These are phyloP conservation scores for Pseudogymnoascus sp. DNA, from an alignment of 2,329 filamentous ascomycete species.

Conservation along the genomic window DNA sequence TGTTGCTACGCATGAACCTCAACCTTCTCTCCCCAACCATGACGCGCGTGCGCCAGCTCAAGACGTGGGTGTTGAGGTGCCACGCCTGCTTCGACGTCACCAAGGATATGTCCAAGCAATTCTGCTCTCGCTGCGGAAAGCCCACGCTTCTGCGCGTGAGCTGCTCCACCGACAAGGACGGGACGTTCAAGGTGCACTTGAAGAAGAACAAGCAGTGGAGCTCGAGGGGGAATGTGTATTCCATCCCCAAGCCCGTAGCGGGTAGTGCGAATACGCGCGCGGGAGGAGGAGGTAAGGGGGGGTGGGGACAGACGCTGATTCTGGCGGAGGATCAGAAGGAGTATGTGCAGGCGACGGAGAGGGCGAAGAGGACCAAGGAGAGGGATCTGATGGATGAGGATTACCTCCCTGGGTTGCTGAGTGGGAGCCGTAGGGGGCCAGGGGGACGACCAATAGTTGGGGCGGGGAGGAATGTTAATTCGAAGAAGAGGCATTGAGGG, in stretches of 20 bases:
- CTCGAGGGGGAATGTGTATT: constrained; percentile 84
- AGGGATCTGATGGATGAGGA: constrained; percentile 93
- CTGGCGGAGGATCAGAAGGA: constrained; percentile 96
- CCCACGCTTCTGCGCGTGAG: constrained; percentile 76
- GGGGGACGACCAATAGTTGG: constrained; percentile 71
- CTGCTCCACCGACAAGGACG: constrained; percentile 74
- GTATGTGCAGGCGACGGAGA: constrained; percentile 57
- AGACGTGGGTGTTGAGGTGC: constrained; percentile 85
- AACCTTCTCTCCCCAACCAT: constrained; percentile 76
- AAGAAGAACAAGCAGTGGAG: constrained; percentile 97
- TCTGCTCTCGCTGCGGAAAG: constrained; percentile 87
- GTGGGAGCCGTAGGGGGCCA: constrained; percentile 61
- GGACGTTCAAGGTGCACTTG: constrained; percentile 77
- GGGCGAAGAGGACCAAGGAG: constrained; percentile 60
- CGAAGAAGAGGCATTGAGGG: constrained; percentile 50
- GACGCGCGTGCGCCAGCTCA: constrained; percentile 73
- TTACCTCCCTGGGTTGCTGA: constrained; percentile 78
- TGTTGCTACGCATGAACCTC: constrained; percentile 88
- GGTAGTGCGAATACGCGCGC: constrained; percentile 73
- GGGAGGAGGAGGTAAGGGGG: constrained; percentile 68
- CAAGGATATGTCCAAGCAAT: constrained; percentile 80
- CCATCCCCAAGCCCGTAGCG: constrained; percentile 81
- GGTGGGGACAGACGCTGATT: constrained; percentile 80
- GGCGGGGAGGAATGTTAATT: constrained; percentile 80
- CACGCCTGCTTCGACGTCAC: constrained; percentile 86